Evolutionary conservation across 164 flowering plant species (phyloP), one percentile per base, ranked within the genome.

Genomic region (Aristolochia californica): DNA sequence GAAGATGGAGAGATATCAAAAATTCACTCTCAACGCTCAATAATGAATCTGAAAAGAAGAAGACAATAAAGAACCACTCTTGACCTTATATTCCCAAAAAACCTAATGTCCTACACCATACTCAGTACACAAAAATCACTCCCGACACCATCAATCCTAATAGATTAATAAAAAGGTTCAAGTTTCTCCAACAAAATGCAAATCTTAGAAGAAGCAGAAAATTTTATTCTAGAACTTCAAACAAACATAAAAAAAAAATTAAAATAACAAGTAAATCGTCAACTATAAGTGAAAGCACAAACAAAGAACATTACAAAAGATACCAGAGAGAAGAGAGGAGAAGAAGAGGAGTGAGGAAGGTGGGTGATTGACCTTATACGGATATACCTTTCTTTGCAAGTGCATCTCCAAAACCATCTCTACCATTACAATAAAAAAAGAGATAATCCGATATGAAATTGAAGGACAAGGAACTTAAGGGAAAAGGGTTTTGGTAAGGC

Each of bases 321-420:
- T 18, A 21, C 9, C 54, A n/a, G 22, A 51, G 7, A 20, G 8
- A 51, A 15, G 15, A 51, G 13, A 51, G 0, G 21, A 51, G 9
- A 17, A 26, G n/a, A 59, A 20, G 28, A 9, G 23, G 25, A 64
- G 16, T 24, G 40, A 25, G 45, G 34, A 40, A 65, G 49, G 58
- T 55, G 59, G 52, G 61, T 69, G 70, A 70, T 75, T 66, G 47
- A 72, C 78, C 78, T 70, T 56, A 69, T 13, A 53, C 34, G 60
- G 57, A 44, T 43, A 15, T 17, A 59, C 51, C 30, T 51, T 26
- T 23, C 54, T 45, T 38, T 72, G 59, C 65, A 68, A 40, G 60
- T 55, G 45, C 50, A 14, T 24, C 23, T 59, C 43, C 59, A 70
- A 68, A 48, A 63, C 74, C 72, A 67, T 62, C 52, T 48, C 30